A percentile compares a stretch with the other conserved stretches of the same genome.
Evolutionary conservation across 768 basidiomycete genomes (phyloP).

Genomic region (Leccinum obscurum): DNA sequence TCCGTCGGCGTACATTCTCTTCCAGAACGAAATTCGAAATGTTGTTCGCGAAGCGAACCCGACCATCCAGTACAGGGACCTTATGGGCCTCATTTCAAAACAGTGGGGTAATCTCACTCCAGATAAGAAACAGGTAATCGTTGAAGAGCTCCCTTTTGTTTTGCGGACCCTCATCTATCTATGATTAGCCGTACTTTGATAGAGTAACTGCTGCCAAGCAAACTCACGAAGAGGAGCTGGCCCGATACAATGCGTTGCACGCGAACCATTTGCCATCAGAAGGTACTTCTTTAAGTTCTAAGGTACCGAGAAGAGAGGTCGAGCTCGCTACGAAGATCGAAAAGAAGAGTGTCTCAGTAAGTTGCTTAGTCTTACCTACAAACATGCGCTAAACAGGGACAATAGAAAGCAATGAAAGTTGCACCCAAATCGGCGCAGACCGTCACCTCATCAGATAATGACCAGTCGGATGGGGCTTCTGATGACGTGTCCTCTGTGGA

Average conservation of each 20-base stretch:
- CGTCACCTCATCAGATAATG: constrained; percentile 31
- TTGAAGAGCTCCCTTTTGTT: background rate
- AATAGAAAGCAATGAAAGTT: constrained; percentile 28
- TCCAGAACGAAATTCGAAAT: constrained; percentile 87
- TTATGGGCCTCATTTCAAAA: constrained; percentile 69
- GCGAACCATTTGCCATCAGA: constrained; percentile 50
- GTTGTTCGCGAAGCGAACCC: constrained; percentile 68
- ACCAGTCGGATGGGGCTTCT: constrained; percentile 33
- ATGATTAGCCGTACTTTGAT: constrained; percentile 32
- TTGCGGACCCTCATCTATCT: background rate
- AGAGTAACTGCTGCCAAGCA: constrained; percentile 59
- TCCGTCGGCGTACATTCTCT: constrained; percentile 88
- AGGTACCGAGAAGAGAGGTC: constrained; percentile 21
- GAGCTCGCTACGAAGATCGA: constrained; percentile 32
- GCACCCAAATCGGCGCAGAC: constrained; percentile 25
- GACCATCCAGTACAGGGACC: constrained; percentile 64
- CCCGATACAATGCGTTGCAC: constrained; percentile 59
- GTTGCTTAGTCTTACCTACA: constrained; percentile 13
- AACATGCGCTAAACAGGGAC: constrained; percentile 16
- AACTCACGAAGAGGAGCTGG: constrained; percentile 62
- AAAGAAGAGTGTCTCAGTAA: constrained; percentile 28
- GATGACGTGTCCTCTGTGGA: constrained; percentile 30
- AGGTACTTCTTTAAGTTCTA: constrained; percentile 35
- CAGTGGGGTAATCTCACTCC: constrained; percentile 70
- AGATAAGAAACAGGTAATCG: constrained; percentile 72